Evolutionary conservation across 106 monocot genomes (phyloP).

Genomic region (Apostasia shenzhenica): DNA sequence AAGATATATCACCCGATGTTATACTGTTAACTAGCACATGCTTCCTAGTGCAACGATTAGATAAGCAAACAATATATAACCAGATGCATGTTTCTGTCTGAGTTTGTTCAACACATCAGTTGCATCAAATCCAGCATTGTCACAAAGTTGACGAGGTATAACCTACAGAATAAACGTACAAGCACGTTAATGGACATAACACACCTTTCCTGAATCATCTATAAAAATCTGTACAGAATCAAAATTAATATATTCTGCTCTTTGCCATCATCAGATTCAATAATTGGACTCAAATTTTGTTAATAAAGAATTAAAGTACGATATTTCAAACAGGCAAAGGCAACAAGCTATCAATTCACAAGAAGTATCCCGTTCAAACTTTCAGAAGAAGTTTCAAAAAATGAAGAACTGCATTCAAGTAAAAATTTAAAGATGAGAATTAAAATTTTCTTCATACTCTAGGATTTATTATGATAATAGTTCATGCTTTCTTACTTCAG

Average conservation of each 20-base stretch:
- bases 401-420: too few species aligned
- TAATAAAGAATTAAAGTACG: background rate
- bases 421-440: too few species aligned
- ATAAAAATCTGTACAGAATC: too few species aligned
- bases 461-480: too few species aligned
- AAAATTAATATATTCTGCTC: too few species aligned
- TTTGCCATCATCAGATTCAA: background rate
- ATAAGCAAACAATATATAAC: conserved; percentile 21
- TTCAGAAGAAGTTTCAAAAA: too few species aligned
- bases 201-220: background rate
- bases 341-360: too few species aligned
- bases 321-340: too few species aligned
- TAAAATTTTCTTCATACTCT: too few species aligned
- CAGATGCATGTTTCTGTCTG: conserved; percentile 94
- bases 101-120: conserved; percentile 97
- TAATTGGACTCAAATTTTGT: too few species aligned
- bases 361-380: too few species aligned
- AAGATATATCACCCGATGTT: background rate
- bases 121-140: conserved; percentile 99
- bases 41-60: background rate
- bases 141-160: conserved; percentile 95
- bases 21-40: background rate
- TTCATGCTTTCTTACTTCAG: too few species aligned
- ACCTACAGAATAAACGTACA: conserved; percentile 33
- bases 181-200: background rate